These are phyloP conservation scores for Aspergillus tubingensis DNA, from an alignment of 2,329 filamentous ascomycete species.

Conservation along the genomic window DNA sequence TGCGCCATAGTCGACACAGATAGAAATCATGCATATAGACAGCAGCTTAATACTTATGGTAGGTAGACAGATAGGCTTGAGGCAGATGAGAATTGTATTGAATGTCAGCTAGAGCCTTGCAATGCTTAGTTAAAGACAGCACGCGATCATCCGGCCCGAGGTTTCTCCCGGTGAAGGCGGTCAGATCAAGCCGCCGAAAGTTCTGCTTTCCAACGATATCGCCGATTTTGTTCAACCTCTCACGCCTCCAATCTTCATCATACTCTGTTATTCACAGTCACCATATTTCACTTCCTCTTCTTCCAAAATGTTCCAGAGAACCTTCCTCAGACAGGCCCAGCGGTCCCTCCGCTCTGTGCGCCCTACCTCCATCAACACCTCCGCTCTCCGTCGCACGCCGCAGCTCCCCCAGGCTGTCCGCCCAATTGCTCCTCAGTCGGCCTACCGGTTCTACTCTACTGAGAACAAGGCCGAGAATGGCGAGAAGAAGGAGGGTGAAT, in stretches of 20 bases:
- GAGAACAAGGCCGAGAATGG: conserved; percentile 40
- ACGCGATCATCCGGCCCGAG: conserved; percentile 13
- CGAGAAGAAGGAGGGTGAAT: conserved; percentile 47
- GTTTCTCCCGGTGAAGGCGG: conserved; percentile 16
- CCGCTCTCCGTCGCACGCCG: conserved; percentile 37
- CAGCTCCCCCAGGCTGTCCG: conserved; percentile 34
- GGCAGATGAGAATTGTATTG: not conserved
- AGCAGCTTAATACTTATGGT: not conserved
- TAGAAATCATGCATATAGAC: not conserved
- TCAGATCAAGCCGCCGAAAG: conserved; percentile 22
- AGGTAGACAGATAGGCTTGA: not conserved
- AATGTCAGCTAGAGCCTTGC: not conserved
- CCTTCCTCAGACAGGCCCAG: conserved; percentile 45
- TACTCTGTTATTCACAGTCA: conserved; percentile 8
- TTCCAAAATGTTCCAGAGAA: conserved; percentile 46
- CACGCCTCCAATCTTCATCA: not conserved
- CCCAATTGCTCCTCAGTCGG: conserved; percentile 36
- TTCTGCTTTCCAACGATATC: conserved; percentile 22
- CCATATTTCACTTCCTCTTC: not conserved
- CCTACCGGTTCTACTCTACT: conserved; percentile 47
- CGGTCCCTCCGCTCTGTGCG: conserved; percentile 38
- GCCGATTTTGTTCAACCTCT: conserved; percentile 9
- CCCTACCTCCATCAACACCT: conserved; percentile 35
- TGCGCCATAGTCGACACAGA: not conserved
- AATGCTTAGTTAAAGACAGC: not conserved